Base-by-base conservation (phyloP, 2,329 filamentous ascomycete species). In the Cytospora leucostoma region DNA sequence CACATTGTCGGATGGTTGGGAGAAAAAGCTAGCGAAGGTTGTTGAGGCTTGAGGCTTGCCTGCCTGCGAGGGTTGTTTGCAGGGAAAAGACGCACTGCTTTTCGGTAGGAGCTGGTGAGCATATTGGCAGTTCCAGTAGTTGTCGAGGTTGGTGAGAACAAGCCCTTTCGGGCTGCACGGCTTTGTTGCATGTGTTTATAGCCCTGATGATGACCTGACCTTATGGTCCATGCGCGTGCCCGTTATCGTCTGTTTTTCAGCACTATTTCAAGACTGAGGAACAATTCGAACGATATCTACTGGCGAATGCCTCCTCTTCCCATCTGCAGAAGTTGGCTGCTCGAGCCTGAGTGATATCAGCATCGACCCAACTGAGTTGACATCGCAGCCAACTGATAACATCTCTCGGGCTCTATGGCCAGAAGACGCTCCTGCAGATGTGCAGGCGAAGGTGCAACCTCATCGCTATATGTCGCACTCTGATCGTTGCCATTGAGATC, bases 11-110 rank as follows among this genome's bases (percentile, higher is more conserved):
- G 37, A 61, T 10, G 55, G 38, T 38, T 19, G 51, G 38, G 47
- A 55, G 37, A 19, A 61, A 32, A 38, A 55, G 59, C 51, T 38
- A 55, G 59, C 51, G 51, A 61, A 21, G 33, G 59, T 54, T 21
- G 21, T 51, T 17, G 32, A 61, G 33, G 40, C 17, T 47, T 47
- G 40, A 35, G 34, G 34, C 11, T 34, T 59, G 34, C 47, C 58
- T 54, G 54, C 50, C 58, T 61, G 58, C 8, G 33, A 15, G 47
- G 33, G 34, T 33, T 32, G 34, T 21, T 44, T 49, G 37, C 19
- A 19, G 32, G 33, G 19, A 11, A 32, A n/a, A 35, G 58, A 21
- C 7, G 15, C 58, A 17, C 13, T 32, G 32, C 19, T 17, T 27
- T 35, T 47, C 4, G 47, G 21, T 32, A 37, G 10, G 27, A 15